phyloP scores from a whole-genome alignment of 257 asterid genomes.

The Marsdenia floribunda region DNA sequence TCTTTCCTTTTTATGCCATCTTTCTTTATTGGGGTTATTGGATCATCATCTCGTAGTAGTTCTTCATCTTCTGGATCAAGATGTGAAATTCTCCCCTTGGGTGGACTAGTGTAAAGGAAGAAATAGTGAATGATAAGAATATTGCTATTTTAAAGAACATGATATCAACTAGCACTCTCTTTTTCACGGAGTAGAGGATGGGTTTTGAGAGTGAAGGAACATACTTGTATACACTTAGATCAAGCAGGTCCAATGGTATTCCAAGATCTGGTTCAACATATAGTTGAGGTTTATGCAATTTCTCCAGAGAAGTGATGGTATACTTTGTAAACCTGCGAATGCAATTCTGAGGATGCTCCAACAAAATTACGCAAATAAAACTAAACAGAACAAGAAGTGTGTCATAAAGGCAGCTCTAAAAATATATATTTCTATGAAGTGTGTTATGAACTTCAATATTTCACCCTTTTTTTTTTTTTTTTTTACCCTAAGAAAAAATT shows the following conservation, averaged over 20 bases:
- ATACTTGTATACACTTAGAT: constrained; percentile 93
- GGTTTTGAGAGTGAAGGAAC: constrained; percentile 5
- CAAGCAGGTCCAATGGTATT: constrained; percentile 95
- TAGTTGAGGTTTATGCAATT: constrained; percentile 85
- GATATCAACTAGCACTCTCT: background rate
- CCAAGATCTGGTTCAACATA: constrained; percentile 96
- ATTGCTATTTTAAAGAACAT: constrained; percentile 3
- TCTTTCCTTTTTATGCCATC: constrained; percentile 91
- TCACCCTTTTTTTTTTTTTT: no score
- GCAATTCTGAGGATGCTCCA: constrained; percentile 13
- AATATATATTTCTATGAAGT: background rate
- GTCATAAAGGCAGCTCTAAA: background rate
- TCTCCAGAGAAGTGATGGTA: constrained; percentile 80
- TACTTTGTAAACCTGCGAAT: constrained; percentile 79
- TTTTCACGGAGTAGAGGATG: background rate
- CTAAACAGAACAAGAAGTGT: background rate
- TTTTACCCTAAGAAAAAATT: background rate
- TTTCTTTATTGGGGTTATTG: constrained; percentile 72
- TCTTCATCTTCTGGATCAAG: constrained; percentile 93
- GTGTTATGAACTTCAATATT: background rate
- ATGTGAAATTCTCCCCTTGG: constrained; percentile 57
- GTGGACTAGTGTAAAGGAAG: constrained; percentile 58
- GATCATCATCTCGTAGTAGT: constrained; percentile 84
- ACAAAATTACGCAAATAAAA: background rate
- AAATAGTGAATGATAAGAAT: constrained; percentile 22